These are phyloP conservation scores for Stephania yunnanensis DNA, from an alignment of 164 flowering plant genomes.

Conservation along the genomic window DNA sequence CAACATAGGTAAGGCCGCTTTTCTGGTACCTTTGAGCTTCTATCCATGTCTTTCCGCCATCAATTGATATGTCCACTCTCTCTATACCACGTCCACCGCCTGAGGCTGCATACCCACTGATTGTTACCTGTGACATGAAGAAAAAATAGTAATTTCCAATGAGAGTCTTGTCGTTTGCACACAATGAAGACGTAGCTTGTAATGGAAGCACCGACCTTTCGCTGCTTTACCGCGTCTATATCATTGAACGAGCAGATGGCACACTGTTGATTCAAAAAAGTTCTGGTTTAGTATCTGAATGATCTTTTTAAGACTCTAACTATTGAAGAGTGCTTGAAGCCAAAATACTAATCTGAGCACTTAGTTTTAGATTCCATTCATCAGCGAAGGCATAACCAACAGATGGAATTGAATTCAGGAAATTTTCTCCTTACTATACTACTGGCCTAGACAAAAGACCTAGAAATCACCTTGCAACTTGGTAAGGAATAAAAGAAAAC, in stretches of 20 bases:
- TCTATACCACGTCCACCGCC: constrained; percentile 99
- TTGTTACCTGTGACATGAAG: constrained; percentile 40
- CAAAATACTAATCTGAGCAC: background rate
- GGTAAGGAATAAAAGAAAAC: background rate
- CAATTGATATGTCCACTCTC: constrained; percentile 81
- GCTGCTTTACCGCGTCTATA: constrained; percentile 45
- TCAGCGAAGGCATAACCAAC: background rate
- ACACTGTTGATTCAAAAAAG: constrained; percentile 38
- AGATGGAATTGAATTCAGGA: background rate
- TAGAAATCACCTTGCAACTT: no score
- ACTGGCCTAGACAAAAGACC: no score
- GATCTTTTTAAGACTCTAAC: background rate
- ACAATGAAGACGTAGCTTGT: background rate
- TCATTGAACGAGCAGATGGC: constrained; percentile 94
- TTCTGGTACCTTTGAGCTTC: constrained; percentile 80
- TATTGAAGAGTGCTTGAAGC: background rate
- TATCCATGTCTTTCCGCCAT: constrained; percentile 89
- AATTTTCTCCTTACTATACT: background rate
- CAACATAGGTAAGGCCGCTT: constrained; percentile 41
- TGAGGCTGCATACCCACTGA: constrained; percentile 87
- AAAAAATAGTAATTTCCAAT: background rate
- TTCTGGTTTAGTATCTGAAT: background rate
- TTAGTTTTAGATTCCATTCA: background rate
- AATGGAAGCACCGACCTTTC: constrained; percentile 53
- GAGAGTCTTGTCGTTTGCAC: background rate